Conservation (phyloP, 805 yeast genomes). For the Citeromyces nyonsensis region DNA sequence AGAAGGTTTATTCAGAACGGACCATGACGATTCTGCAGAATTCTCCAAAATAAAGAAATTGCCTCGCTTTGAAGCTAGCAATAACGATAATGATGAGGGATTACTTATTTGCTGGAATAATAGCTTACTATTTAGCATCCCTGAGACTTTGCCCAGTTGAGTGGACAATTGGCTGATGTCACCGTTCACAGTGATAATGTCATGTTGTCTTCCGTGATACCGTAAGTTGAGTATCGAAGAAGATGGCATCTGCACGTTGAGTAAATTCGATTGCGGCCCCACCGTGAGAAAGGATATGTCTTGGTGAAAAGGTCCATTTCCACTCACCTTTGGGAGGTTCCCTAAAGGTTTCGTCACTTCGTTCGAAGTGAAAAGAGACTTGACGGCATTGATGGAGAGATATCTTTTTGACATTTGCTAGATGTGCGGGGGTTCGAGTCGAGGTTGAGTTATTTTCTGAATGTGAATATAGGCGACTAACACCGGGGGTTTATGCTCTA, state of each 20-base stretch:
- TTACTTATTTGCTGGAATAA: slow-evolving; percentile 19
- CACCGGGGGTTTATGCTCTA: no score
- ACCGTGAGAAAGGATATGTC: slow-evolving; percentile 23
- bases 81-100: slow-evolving; percentile 13
- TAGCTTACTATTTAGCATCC: slow-evolving; percentile 5
- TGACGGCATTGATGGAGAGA: slow-evolving; percentile 2
- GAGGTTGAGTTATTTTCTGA: no score
- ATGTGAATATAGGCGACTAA: no score
- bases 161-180: slow-evolving; percentile 14
- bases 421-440: no score
- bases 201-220: slow-evolving; percentile 19
- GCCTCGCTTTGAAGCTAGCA: slow-evolving; percentile 14
- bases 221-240: slow-evolving; percentile 19
- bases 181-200: slow-evolving; percentile 28
- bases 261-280: slow-evolving; percentile 20
- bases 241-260: slow-evolving; percentile 27
- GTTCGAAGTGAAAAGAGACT: slow-evolving; percentile 1
- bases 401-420: not conserved
- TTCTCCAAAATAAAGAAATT: slow-evolving; percentile 16
- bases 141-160: slow-evolving; percentile 10
- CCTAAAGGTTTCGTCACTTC: slow-evolving; percentile 7
- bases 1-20: slow-evolving; percentile 15
- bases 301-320: slow-evolving; percentile 28
- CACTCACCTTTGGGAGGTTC: slow-evolving; percentile 20
- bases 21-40: slow-evolving; percentile 15